Base-by-base conservation (phyloP, 805 yeast species). In the Brettanomyces bruxellensis region DNA sequence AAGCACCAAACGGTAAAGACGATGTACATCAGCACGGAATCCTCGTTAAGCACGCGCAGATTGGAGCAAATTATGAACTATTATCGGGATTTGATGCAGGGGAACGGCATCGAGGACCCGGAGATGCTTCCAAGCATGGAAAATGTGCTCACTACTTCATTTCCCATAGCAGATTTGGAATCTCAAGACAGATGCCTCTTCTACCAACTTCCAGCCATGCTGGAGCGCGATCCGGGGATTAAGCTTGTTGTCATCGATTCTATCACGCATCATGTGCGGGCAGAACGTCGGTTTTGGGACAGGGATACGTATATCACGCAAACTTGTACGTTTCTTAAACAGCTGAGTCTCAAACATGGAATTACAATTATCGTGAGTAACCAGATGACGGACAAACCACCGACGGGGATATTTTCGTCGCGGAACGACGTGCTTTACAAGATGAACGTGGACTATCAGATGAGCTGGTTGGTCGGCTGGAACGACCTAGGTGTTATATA, bases 11-110 rank as follows among this genome's bases (percentile, higher is more conserved):
- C 48, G 18, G 66, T 47, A 5, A 69, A 72, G 45, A 75, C 79
- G n/a, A 75, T 89, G n/a, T 83, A 74, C 55, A 78, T 90, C 0
- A 76, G 88, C 0, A 90, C 96, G 0, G 97, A 90, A 58, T 76
- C 85, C 3, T 75, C 77, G 13, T 55, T 86, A 30, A 85, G 85
- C 49, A 83, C 93, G 0, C 69, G 71, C 41, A 64, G 96, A 47
- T 61, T 89, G 40, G 57, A 67, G n/a, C 75, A 75, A 49, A 69
- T 81, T 2, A 48, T 59, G 18, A 49, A 51, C 4, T 55, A 62
- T 41, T 64, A 52, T 43, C 40, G 46, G n/a, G 45, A 55, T 9
- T 51, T 61, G 49, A 56, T 74, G 25, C 48, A 64, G 3, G 62
- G 68, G 1, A 68, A 65, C 41, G 64, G 62, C n/a, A 60, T 67